These are phyloP conservation scores for Avena atlantica DNA, from an alignment of 176 grass and related monocot genomes.

Conservation along the genomic window DNA sequence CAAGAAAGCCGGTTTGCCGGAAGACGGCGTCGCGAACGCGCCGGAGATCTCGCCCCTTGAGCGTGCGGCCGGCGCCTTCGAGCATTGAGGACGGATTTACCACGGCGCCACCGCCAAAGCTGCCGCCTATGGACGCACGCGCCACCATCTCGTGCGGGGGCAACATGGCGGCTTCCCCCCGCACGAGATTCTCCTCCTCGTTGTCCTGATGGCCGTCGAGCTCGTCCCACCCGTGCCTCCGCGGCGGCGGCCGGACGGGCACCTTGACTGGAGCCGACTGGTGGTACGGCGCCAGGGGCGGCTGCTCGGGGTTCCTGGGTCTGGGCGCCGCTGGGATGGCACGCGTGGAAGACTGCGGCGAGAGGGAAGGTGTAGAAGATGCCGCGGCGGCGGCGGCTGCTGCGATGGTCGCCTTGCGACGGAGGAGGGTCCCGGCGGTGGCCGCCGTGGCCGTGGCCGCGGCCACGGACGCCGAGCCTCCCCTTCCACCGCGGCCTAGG, in stretches of 20 bases:
- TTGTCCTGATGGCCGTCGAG: not conserved
- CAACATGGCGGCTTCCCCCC: not conserved
- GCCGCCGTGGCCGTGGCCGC: not conserved
- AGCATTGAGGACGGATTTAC: not conserved
- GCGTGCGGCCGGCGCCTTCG: conserved; percentile 4
- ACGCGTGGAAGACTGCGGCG: not conserved
- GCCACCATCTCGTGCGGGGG: conserved; percentile 1
- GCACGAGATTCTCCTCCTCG: not conserved
- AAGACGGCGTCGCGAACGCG: not conserved
- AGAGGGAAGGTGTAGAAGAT: not conserved
- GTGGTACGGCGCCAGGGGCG: not conserved
- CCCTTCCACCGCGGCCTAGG: not conserved
- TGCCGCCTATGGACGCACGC: not conserved
- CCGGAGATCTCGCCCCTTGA: conserved; percentile 4
- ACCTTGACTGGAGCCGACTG: conserved; percentile 1
- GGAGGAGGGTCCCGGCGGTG: conserved; percentile 11
- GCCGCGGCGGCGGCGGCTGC: not conserved
- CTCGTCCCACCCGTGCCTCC: not conserved
- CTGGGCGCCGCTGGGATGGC: not conserved
- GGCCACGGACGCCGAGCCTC: not conserved
- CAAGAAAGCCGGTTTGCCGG: not conserved
- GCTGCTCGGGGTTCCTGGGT: not conserved
- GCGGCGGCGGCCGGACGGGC: not conserved
- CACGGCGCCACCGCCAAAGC: not conserved
- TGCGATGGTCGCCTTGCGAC: not conserved